Evolutionary conservation across 2,329 filamentous ascomycete genomes (phyloP).

Genomic region (Nemania sp.): DNA sequence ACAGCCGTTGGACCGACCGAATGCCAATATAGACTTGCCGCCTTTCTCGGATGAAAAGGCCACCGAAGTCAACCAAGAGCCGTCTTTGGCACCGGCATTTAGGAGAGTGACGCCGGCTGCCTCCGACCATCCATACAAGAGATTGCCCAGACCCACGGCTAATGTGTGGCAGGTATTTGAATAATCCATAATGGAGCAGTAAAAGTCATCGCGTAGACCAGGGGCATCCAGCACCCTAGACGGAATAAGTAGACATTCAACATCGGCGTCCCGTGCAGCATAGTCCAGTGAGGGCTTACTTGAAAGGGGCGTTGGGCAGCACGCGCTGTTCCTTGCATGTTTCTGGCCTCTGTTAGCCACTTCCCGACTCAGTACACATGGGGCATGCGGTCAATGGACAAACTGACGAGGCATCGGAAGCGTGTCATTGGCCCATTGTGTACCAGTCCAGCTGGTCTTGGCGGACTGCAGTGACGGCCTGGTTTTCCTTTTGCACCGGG

Average conservation of each 20-base stretch:
- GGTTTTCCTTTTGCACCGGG: constrained; percentile 37
- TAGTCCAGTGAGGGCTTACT: constrained; percentile 55
- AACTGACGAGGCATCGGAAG: constrained; percentile 29
- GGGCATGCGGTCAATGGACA: neutral
- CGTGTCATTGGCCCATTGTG: constrained; percentile 44
- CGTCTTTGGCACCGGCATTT: constrained; percentile 50
- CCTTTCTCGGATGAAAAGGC: constrained; percentile 84
- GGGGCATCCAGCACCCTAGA: constrained; percentile 82
- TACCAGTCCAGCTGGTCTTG: constrained; percentile 50
- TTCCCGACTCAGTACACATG: neutral
- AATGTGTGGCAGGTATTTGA: constrained; percentile 74
- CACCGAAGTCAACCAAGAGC: constrained; percentile 76
- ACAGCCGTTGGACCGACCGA: constrained; percentile 77
- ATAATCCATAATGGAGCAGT: constrained; percentile 90
- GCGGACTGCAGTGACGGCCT: constrained; percentile 32
- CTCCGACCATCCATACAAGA: constrained; percentile 91
- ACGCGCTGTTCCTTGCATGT: constrained; percentile 43
- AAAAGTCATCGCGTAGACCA: constrained; percentile 90
- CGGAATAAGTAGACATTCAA: neutral
- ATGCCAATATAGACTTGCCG: constrained; percentile 78
- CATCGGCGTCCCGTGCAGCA: constrained; percentile 19
- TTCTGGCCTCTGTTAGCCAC: constrained; percentile 27
- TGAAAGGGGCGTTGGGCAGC: constrained; percentile 76
- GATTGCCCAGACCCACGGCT: constrained; percentile 78
- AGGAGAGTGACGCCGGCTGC: constrained; percentile 64